phyloP scores from a whole-genome alignment of 2,329 filamentous ascomycete species.

The Podosphaera xanthii region DNA sequence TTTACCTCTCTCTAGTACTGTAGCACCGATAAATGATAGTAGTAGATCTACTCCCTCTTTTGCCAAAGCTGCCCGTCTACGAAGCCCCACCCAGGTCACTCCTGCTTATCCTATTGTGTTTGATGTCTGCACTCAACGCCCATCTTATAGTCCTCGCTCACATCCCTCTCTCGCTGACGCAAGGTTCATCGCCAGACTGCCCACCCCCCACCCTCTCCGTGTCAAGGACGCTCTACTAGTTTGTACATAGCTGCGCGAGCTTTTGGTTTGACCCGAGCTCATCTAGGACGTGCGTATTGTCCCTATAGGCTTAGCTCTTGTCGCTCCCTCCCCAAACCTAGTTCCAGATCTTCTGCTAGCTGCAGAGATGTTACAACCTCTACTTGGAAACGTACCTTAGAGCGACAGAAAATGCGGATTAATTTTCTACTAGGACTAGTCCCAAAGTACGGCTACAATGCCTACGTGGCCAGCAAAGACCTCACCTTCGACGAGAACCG shows the following conservation, averaged over 20 bases:
- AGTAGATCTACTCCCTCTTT: neutral
- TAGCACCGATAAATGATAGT: neutral
- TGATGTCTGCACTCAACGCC: too few relatives aligned
- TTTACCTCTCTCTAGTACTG: neutral
- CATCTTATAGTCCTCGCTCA: too few relatives aligned
- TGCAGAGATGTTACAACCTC: neutral
- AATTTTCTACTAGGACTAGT: neutral
- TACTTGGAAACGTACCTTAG: neutral
- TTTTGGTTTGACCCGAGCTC: neutral
- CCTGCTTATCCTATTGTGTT: too few relatives aligned
- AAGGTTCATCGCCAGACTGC: too few relatives aligned
- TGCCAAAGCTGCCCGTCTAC: too few relatives aligned
- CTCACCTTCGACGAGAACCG: neutral
- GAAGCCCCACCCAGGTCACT: too few relatives aligned
- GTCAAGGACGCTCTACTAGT: neutral
- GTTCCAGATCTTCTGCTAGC: neutral
- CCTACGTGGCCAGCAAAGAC: neutral
- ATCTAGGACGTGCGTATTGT: neutral
- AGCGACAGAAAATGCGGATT: neutral
- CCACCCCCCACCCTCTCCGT: neutral
- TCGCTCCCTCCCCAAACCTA: neutral
- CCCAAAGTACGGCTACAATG: neutral
- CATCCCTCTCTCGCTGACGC: too few relatives aligned
- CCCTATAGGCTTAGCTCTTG: neutral
- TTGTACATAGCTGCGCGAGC: neutral